Percentiles rank a stretch among this genome's conserved stretches.
phyloP scores from a whole-genome alignment of 352 stramenopile genomes.

The Saprolegnia parasitica region DNA sequence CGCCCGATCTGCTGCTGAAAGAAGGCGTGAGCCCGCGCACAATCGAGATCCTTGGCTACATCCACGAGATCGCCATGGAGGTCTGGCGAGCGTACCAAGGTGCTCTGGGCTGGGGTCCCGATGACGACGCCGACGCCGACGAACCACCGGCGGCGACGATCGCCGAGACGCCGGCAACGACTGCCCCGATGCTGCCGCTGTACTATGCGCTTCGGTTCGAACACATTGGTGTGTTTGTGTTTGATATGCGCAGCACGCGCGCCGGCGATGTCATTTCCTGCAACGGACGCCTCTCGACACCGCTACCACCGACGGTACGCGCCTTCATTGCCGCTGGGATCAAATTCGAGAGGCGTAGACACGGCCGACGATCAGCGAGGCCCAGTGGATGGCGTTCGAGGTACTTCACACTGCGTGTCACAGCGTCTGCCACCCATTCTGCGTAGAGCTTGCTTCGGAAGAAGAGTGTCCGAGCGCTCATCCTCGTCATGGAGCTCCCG shows the following conservation, averaged over 20 bases:
- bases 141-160: background rate
- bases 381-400: slow-evolving; percentile 64
- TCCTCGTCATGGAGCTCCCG: slow-evolving; percentile 64
- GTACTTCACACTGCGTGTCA: too few species aligned
- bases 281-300: slow-evolving; percentile 48
- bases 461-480: slow-evolving; percentile 53
- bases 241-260: slow-evolving; percentile 43
- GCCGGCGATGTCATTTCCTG: slow-evolving; percentile 52
- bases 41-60: slow-evolving; percentile 36
- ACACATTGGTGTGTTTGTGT: slow-evolving; percentile 60
- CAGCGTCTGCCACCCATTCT: too few species aligned
- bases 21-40: slow-evolving; percentile 10
- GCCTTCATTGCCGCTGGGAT: background rate
- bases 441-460: slow-evolving; percentile 49
- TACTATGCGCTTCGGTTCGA: slow-evolving; percentile 28
- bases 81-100: slow-evolving; percentile 52
- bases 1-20: slow-evolving; percentile 11
- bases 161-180: background rate
- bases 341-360: slow-evolving; percentile 34
- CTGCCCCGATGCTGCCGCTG: background rate
- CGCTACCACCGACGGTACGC: slow-evolving; percentile 33
- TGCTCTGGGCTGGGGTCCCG: slow-evolving; percentile 17
- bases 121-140: background rate
- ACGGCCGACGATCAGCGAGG: slow-evolving; percentile 54
- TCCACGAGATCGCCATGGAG: slow-evolving; percentile 47